phyloP scores from a whole-genome alignment of 345 rosid genomes.

The Ricinus communis region DNA sequence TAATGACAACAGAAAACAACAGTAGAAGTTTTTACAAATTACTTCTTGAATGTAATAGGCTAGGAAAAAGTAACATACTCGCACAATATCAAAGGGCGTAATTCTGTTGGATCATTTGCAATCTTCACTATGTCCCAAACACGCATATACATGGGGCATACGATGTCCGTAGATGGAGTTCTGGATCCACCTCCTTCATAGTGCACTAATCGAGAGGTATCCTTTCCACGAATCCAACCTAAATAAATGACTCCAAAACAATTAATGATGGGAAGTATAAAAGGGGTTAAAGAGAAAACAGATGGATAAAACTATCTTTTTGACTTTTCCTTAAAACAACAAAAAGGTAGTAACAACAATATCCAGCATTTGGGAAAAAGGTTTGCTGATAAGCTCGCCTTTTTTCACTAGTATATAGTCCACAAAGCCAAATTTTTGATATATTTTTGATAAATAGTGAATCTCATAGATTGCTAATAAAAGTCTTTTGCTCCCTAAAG shows the following conservation, averaged over 20 bases:
- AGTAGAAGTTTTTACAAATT: neutral
- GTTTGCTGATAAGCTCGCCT: neutral
- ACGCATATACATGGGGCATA: conserved; percentile 99
- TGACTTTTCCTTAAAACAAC: neutral
- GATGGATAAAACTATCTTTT: neutral
- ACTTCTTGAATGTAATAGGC: neutral
- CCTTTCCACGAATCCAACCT: conserved; percentile 95
- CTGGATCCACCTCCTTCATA: conserved; percentile 99
- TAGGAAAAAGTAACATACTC: conserved; percentile 62
- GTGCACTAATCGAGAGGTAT: conserved; percentile 73
- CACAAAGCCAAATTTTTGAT: neutral
- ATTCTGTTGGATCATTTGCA: conserved; percentile 80
- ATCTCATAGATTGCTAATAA: neutral
- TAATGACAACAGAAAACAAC: conserved; percentile 11
- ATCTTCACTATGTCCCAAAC: conserved; percentile 93
- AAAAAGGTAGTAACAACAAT: neutral
- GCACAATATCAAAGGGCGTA: conserved; percentile 96
- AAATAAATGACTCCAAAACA: conserved; percentile 26
- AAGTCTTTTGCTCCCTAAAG: neutral
- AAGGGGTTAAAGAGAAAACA: neutral
- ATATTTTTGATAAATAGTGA: neutral
- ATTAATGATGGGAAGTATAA: conserved; percentile 5
- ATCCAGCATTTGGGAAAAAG: neutral
- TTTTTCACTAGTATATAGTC: neutral
- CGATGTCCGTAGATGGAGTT: conserved; percentile 83